These are phyloP conservation scores for Eimeria tenella DNA, from an alignment of 169 alveolate species.

Conservation along the genomic window DNA sequence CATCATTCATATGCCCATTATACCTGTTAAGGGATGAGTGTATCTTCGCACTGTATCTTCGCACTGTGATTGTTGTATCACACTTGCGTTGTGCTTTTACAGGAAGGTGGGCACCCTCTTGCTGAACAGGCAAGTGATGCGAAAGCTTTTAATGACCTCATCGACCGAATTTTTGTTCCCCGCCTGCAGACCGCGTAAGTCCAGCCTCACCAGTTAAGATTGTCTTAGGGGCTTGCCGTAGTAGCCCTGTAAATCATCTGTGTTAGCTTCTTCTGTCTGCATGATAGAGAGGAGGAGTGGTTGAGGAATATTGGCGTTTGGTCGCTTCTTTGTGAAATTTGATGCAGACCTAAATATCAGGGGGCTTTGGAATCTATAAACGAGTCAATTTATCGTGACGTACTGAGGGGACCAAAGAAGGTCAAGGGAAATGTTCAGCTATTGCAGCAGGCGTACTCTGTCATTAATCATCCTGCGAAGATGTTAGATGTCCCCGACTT, in stretches of 20 bases:
- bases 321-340: neutral
- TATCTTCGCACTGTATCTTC: neutral
- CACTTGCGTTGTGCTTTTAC: neutral
- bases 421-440: neutral
- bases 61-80: neutral
- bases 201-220: neutral
- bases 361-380: conserved; percentile 57
- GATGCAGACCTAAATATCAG: conserved; percentile 41
- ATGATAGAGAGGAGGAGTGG: neutral
- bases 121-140: conserved; percentile 1
- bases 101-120: conserved; percentile 5
- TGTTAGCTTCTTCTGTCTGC: neutral
- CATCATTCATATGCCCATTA: neutral
- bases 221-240: neutral
- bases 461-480: neutral
- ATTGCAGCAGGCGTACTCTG: conserved; percentile 27
- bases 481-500: conserved; percentile 4
- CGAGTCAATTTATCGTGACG: conserved; percentile 17
- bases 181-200: conserved; percentile 70
- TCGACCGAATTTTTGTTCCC: conserved; percentile 57
- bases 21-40: neutral
- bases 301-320: neutral
- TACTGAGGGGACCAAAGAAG: conserved; percentile 46
- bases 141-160: neutral
- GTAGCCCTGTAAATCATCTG: too few relatives aligned